Evolutionary conservation across 148 eudicot species (phyloP), one percentile per base, ranked within the genome.

Genomic region (Diospyros lotus): DNA sequence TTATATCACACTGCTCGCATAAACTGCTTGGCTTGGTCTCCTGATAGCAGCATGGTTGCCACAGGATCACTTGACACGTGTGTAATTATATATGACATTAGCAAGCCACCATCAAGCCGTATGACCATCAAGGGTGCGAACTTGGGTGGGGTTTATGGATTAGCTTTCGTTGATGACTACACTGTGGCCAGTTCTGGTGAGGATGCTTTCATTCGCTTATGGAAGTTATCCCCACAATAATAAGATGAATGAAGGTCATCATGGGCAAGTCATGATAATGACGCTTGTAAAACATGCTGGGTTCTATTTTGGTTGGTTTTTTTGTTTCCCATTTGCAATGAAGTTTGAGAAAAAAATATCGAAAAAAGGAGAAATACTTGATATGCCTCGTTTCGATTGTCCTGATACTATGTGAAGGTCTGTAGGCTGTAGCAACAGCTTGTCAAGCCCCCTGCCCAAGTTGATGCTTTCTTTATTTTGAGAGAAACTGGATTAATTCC

Each of bases 21-120:
- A 80, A 90, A 94, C 82, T 83, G 96, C 82, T 71, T 94, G 81
- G 90, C 96, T 60, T 92, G 98, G 98, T 94, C 96, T 71, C 92
- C 93, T 66, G 88, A 90, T 80, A 84, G 77, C 86, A 85, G 66
- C 77, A 84, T 86, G 93, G 87, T 94, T 80, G 93, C 96, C 42
- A 92, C 98, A 62, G 97, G 96, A 80, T 90, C 97, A 73, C 95
- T 94, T 61, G 96, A 94, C 79, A 92, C 97, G 18, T 81, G 87
- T 69, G 93, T 90, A 66, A 86, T 94, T 68, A 81, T 92, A 50
- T 92, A 94, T 76, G 97, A 89, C 64, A 54, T 92, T 51, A 82
- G 81, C 79, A 94, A 90, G 77, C 90, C 93, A 43, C 91, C 96
- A 78, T 86, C 96, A 63, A 79, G 82, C 72, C 86, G 98, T 73